Percentiles rank a stretch among this genome's conserved stretches.
These are phyloP conservation scores for Brassica nigra DNA, from an alignment of 345 rosid genomes.

Conservation along the genomic window DNA sequence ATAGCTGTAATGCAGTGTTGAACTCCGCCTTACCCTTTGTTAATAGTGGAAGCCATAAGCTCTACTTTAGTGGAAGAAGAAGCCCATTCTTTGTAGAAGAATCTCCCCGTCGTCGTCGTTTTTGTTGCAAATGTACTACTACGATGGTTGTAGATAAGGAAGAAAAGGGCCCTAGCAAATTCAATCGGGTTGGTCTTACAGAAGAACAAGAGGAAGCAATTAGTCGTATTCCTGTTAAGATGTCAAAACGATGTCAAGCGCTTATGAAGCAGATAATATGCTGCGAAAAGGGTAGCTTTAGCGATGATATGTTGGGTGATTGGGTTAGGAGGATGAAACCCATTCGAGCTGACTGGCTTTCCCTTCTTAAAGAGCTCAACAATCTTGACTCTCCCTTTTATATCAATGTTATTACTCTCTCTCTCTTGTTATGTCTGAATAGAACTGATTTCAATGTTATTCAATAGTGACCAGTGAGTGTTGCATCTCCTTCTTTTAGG, in stretches of 20 bases:
- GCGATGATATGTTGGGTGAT: conserved; percentile 58
- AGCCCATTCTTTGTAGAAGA: neutral
- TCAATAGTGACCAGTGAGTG: no score
- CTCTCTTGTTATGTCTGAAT: neutral
- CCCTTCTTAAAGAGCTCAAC: conserved; percentile 59
- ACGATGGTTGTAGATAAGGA: neutral
- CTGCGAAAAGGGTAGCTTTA: conserved; percentile 10
- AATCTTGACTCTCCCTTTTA: conserved; percentile 58
- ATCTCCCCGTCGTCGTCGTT: neutral
- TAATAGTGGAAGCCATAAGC: neutral
- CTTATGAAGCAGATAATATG: conserved; percentile 68
- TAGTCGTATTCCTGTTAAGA: neutral
- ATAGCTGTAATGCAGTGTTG: neutral
- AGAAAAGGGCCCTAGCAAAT: neutral
- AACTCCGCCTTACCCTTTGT: conserved; percentile 16
- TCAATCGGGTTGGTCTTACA: neutral
- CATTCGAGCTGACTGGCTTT: conserved; percentile 76
- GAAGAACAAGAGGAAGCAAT: neutral
- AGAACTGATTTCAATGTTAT: no score
- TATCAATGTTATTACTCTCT: conserved; percentile 38
- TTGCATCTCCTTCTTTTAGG: conserved; percentile 38
- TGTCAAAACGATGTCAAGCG: neutral
- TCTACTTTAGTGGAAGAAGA: neutral
- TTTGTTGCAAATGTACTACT: conserved; percentile 13
- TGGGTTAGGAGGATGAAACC: conserved; percentile 83